Evolutionary conservation across 2,329 filamentous ascomycete genomes (phyloP).

Genomic region (Chaetomiaceae sp.): DNA sequence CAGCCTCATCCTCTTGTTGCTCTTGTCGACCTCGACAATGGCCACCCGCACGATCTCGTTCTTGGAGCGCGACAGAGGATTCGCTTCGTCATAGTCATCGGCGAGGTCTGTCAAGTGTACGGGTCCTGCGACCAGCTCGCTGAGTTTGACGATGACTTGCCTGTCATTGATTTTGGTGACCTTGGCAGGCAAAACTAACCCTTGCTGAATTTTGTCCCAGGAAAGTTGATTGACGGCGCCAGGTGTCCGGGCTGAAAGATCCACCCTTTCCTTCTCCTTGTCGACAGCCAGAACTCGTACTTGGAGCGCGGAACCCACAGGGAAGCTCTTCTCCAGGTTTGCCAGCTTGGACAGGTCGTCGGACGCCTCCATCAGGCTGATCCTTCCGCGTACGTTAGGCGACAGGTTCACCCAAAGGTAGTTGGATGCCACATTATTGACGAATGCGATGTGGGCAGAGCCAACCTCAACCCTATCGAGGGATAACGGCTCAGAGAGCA

Average conservation of each 20-base stretch:
- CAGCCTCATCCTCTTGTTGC: conserved; percentile 79
- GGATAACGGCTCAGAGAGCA: conserved; percentile 49
- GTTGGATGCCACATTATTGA: conserved; percentile 81
- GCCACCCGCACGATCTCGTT: conserved; percentile 87
- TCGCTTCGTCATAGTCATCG: conserved; percentile 80
- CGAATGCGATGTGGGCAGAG: conserved; percentile 71
- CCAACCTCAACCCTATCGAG: conserved; percentile 70
- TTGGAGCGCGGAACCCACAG: conserved; percentile 80
- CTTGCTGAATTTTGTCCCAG: conserved; percentile 68
- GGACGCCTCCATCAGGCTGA: conserved; percentile 77
- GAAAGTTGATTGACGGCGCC: conserved; percentile 54
- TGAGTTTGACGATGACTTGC: conserved; percentile 79
- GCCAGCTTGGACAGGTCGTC: conserved; percentile 78
- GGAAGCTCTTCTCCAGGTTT: conserved; percentile 75
- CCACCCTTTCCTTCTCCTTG: conserved; percentile 66
- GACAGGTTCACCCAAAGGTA: conserved; percentile 89
- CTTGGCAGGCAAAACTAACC: conserved; percentile 76
- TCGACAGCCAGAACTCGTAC: conserved; percentile 76
- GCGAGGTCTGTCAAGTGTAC: conserved; percentile 78
- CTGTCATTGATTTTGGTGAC: conserved; percentile 83
- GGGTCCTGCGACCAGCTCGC: conserved; percentile 71
- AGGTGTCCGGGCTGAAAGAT: conserved; percentile 73
- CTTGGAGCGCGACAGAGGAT: conserved; percentile 70
- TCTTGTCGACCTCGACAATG: conserved; percentile 70
- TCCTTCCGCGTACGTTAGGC: conserved; percentile 78